These are phyloP conservation scores for Poterioochromonas sp. DNA, from an alignment of 352 stramenopile genomes.

Conservation along the genomic window DNA sequence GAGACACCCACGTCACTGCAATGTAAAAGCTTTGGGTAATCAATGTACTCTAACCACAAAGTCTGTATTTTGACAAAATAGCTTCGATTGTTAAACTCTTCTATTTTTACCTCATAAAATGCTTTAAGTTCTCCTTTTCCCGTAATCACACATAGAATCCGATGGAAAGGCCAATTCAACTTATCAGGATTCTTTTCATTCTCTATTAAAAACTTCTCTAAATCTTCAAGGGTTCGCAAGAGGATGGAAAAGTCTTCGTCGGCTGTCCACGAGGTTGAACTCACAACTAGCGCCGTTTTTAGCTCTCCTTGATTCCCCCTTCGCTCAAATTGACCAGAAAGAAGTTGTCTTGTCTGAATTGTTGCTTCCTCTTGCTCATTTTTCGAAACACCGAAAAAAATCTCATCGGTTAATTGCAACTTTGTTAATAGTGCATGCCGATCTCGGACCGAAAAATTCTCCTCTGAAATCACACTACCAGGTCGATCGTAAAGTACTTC, in stretches of 20 bases:
- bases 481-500: constrained; percentile 87
- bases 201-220: constrained; percentile 40
- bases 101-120: constrained; percentile 61
- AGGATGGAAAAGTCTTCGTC: constrained; percentile 98
- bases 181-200: constrained; percentile 10
- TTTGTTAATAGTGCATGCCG: constrained; percentile 77
- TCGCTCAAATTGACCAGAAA: background rate
- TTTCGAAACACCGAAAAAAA: background rate
- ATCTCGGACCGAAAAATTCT: constrained; percentile 59
- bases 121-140: constrained; percentile 90
- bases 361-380: background rate
- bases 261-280: constrained; percentile 94
- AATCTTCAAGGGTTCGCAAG: constrained; percentile 70
- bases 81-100: constrained; percentile 30
- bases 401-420: constrained; percentile 47
- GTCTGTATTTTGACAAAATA: constrained; percentile 38
- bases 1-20: constrained; percentile 91
- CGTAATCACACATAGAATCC: constrained; percentile 49
- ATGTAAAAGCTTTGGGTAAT: constrained; percentile 88
- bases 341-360: background rate
- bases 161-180: background rate
- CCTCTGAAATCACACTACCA: constrained; percentile 73
- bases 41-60: constrained; percentile 84
- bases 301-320: background rate
- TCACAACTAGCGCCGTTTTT: constrained; percentile 60